phyloP scores from a whole-genome alignment of 2,329 filamentous ascomycete species.

The Zymoseptoria brevis region DNA sequence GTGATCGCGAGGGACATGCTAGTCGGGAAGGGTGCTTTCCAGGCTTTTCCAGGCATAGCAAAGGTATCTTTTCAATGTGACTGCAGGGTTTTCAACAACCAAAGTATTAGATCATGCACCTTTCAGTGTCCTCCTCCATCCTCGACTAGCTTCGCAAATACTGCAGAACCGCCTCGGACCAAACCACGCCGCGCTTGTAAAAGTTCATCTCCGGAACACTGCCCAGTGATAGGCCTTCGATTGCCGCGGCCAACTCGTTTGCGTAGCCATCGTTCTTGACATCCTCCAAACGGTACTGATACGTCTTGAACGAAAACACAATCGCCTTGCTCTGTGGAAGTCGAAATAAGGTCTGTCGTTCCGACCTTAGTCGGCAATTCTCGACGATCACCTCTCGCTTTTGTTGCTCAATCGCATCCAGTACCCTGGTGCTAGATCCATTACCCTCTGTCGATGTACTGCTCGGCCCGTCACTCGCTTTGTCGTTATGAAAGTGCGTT shows the following conservation, averaged over 20 bases:
- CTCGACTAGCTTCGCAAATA: constrained; percentile 33
- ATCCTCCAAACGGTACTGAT: constrained; percentile 48
- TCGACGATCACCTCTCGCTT: constrained; percentile 31
- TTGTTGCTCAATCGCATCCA: constrained; percentile 18
- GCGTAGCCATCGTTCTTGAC: constrained; percentile 51
- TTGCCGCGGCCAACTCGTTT: constrained; percentile 47
- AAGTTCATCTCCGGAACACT: constrained; percentile 50
- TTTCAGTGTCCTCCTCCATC: not conserved
- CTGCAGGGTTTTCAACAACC: too few species aligned
- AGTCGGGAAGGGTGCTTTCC: too few species aligned
- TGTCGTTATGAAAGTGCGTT: constrained; percentile 36
- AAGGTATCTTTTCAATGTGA: too few species aligned
- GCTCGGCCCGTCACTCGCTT: constrained; percentile 21
- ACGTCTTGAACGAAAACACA: constrained; percentile 57
- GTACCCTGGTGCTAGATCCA: not conserved
- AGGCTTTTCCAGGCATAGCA: too few species aligned
- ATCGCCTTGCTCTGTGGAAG: constrained; percentile 47
- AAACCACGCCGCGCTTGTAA: constrained; percentile 52
- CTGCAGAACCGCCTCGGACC: constrained; percentile 48
- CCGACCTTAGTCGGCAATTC: constrained; percentile 44
- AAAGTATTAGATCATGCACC: too few species aligned
- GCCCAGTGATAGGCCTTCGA: constrained; percentile 51
- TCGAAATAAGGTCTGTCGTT: constrained; percentile 55
- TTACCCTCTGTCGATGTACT: constrained; percentile 2
- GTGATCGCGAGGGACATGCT: too few species aligned